phyloP scores from a whole-genome alignment of 129 eudicot genomes.

The Erigeron canadensis region DNA sequence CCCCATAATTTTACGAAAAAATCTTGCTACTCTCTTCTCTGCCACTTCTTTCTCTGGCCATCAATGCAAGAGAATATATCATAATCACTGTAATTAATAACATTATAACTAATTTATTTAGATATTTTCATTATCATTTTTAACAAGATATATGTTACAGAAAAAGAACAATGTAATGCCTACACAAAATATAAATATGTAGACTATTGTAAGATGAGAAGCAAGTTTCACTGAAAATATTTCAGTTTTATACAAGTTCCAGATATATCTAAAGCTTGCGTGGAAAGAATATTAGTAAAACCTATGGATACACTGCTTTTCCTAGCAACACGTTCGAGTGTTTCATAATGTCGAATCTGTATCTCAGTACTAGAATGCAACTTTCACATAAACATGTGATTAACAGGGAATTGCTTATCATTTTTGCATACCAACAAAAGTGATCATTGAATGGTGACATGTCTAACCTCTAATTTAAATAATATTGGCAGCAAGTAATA shows the following conservation, averaged over 20 bases:
- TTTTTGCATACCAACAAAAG: slow-evolving; percentile 2
- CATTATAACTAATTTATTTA: slow-evolving; percentile 16
- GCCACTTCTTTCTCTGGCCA: slow-evolving; percentile 37
- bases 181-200: too few relatives aligned
- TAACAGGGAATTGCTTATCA: not conserved
- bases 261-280: too few relatives aligned
- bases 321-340: too few relatives aligned
- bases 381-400: not conserved
- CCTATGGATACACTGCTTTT: too few relatives aligned
- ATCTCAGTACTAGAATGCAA: not conserved
- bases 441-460: slow-evolving; percentile 18
- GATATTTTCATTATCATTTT: not conserved
- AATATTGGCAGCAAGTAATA: slow-evolving; percentile 21
- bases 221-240: too few relatives aligned
- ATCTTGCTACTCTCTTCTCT: slow-evolving; percentile 14
- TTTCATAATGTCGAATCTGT: too few relatives aligned
- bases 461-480: slow-evolving; percentile 25
- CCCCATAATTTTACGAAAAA: slow-evolving; percentile 19
- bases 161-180: too few relatives aligned
- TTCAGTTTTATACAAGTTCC: too few relatives aligned
- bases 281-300: too few relatives aligned
- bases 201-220: too few relatives aligned
- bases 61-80: slow-evolving; percentile 20
- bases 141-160: too few relatives aligned
- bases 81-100: slow-evolving; percentile 3